These are phyloP conservation scores for Gautieria morchelliformis DNA, from an alignment of 768 basidiomycete species.

Conservation along the genomic window DNA sequence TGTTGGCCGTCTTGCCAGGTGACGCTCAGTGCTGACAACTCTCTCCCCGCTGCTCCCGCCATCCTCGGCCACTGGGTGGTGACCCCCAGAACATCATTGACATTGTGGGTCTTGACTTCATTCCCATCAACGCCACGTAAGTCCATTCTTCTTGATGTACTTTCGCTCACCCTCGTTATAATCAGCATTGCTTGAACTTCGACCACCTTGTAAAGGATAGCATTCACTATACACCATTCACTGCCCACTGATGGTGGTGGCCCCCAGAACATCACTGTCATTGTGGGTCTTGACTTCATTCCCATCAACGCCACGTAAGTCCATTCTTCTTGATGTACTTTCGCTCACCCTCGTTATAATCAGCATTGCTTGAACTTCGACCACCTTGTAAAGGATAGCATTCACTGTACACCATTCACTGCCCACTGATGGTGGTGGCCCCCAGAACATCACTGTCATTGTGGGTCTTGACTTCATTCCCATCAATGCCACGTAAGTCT, in stretches of 20 bases:
- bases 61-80: conserved; percentile 15
- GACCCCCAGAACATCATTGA: conserved; percentile 12
- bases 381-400: no score
- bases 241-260: conserved; percentile 16
- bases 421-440: conserved; percentile 15
- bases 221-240: no score
- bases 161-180: not conserved
- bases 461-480: conserved; percentile 18
- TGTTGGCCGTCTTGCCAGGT: conserved; percentile 2
- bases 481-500: conserved; percentile 9
- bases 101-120: conserved; percentile 17
- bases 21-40: conserved; percentile 21
- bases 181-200: conserved; percentile 10
- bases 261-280: conserved; percentile 11
- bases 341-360: not conserved
- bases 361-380: conserved; percentile 14
- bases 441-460: conserved; percentile 12
- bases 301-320: conserved; percentile 13
- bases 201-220: no score
- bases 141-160: not conserved
- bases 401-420: no score
- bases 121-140: conserved; percentile 13
- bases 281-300: conserved; percentile 17
- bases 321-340: not conserved
- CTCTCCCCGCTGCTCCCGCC: conserved; percentile 30